phyloP scores from a whole-genome alignment of 2,329 filamentous ascomycete genomes.

The Cordyceps militaris region DNA sequence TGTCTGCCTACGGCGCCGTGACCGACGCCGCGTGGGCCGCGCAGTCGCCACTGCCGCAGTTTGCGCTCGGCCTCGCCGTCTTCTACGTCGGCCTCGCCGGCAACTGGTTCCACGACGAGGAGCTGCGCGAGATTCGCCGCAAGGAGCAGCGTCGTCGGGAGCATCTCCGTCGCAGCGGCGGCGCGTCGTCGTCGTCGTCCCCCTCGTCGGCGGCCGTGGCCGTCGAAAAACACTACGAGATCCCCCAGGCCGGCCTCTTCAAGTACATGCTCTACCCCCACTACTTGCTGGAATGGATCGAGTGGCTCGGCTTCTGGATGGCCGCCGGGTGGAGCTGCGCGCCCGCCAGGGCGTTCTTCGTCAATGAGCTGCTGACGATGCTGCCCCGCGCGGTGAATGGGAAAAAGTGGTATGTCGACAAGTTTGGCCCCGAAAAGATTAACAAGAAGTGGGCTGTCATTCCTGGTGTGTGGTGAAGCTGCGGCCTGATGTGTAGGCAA shows the following conservation, averaged over 20 bases:
- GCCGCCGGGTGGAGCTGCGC: conserved; percentile 59
- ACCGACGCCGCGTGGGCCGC: conserved; percentile 45
- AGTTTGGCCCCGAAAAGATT: conserved; percentile 79
- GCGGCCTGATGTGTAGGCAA: too few relatives aligned
- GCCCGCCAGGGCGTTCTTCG: conserved; percentile 72
- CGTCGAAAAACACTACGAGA: conserved; percentile 77
- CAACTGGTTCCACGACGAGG: conserved; percentile 87
- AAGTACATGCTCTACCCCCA: conserved; percentile 80
- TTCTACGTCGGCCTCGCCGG: conserved; percentile 70
- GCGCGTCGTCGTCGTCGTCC: conserved; percentile 14
- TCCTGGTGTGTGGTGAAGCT: conserved; percentile 41
- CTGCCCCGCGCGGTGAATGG: conserved; percentile 76
- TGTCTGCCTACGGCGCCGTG: conserved; percentile 71
- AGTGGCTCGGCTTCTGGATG: conserved; percentile 88
- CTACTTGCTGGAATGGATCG: conserved; percentile 93
- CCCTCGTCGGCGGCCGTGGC: conserved; percentile 22
- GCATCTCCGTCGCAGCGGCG: conserved; percentile 22
- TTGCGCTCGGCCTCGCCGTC: conserved; percentile 59
- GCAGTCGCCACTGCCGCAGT: conserved; percentile 36
- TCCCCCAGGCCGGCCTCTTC: conserved; percentile 81
- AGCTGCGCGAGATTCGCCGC: conserved; percentile 78
- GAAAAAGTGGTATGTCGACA: conserved; percentile 77
- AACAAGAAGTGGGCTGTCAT: conserved; percentile 66
- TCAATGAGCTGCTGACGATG: conserved; percentile 90
- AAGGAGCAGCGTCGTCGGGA: conserved; percentile 56